Conservation (phyloP, 768 basidiomycete species). For the Gloeostereum incarnatum region DNA sequence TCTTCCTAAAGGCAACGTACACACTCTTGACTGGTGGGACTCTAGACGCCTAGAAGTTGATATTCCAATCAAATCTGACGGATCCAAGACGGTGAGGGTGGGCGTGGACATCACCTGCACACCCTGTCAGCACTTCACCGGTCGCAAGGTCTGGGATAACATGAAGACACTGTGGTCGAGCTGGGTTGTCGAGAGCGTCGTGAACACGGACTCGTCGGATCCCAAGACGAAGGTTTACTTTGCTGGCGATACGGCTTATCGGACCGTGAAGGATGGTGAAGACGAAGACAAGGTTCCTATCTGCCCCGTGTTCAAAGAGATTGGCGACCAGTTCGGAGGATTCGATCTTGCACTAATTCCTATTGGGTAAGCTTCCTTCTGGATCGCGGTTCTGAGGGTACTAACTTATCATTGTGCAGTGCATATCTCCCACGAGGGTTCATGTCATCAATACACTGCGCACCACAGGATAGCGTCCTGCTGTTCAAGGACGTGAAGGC, state of each 20-base stretch:
- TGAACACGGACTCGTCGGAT: neutral
- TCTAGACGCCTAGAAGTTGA: slow-evolving; percentile 25
- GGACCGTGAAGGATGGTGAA: slow-evolving; percentile 20
- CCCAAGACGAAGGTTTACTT: slow-evolving; percentile 22
- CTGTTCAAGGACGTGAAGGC: slow-evolving; percentile 7
- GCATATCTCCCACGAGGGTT: slow-evolving; percentile 7
- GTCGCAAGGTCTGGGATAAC: slow-evolving; percentile 8
- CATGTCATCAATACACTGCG: slow-evolving; percentile 5
- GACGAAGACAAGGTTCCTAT: slow-evolving; percentile 24
- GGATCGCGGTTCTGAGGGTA: neutral
- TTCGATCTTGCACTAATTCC: slow-evolving; percentile 45
- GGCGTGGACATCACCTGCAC: slow-evolving; percentile 45
- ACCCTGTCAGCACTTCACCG: slow-evolving; percentile 58
- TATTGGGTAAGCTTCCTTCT: slow-evolving; percentile 17
- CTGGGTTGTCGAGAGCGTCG: slow-evolving; percentile 3
- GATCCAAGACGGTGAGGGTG: slow-evolving; percentile 5
- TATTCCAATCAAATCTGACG: neutral
- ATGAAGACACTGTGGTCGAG: slow-evolving; percentile 5
- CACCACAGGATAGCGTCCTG: slow-evolving; percentile 2
- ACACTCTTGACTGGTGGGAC: slow-evolving; percentile 64
- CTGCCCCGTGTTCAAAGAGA: slow-evolving; percentile 48
- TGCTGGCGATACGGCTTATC: slow-evolving; percentile 43
- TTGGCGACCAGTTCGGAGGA: slow-evolving; percentile 35
- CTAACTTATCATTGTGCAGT: neutral
- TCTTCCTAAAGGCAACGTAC: slow-evolving; percentile 27